Base-by-base conservation (phyloP, 108 stramenopile genomes). In the Epithemia pelagica region DNA sequence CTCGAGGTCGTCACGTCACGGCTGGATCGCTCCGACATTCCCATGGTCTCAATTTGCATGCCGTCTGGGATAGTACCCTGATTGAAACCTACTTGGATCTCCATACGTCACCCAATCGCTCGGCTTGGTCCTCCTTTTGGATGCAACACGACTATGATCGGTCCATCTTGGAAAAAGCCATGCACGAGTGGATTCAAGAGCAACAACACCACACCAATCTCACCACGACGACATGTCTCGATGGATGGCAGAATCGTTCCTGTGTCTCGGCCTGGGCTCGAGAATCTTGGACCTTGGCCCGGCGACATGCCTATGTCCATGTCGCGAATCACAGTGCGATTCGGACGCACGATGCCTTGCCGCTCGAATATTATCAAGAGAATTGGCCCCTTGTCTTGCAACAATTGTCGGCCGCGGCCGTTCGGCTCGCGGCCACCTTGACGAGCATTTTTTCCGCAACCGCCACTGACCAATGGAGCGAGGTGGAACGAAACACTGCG, bases 51-150 rank as follows among this genome's bases (percentile, higher is more conserved):
- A 80, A 79, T 61, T 61, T 85, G 29, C 84, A 85, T 61, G 76
- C 79, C n/a, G 75, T 86, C 28, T 86, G 85, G 85, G 85, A 86
- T 71, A 59, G 66, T 23, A 74, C 54, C n/a, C 69, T 86, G 52
- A 83, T 86, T 66, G 77, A 83, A 54, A 69, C 57, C 20, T 58
- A 72, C 0, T 46, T 86, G 25, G 37, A 56, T 26, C 21, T 51
- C 18, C 27, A 46, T 46, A 10, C 15, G 5, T 15, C 37, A 10
- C n/a, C n/a, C n/a, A n/a, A n/a, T n/a, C n/a, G n/a, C n/a, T n/a
- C n/a, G n/a, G n/a, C n/a, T n/a, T n/a, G n/a, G n/a, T 46, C 37
- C 5, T 15, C 37, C 5, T 46, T 46, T 15, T 46, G 10, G 37
- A 10, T 10, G 10, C 37, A 46, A 46, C 5, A 46, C 15, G 10